A percentile compares a stretch with the other conserved stretches of the same genome.
Conservation (phyloP, 2,329 filamentous ascomycete species). For the Phaeosphaeriaceae sp. region DNA sequence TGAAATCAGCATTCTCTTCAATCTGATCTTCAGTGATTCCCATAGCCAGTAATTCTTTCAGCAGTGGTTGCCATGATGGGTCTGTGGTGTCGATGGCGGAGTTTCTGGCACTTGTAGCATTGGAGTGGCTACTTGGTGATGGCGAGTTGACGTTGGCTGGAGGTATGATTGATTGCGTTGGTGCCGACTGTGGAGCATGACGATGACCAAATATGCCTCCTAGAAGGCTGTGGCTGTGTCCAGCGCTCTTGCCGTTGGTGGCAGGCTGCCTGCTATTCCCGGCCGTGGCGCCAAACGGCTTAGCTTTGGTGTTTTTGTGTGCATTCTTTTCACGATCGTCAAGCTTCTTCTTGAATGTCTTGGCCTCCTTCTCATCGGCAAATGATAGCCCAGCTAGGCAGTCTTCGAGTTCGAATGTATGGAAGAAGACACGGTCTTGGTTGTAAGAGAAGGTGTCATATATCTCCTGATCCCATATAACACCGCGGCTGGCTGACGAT, state of each 20-base stretch:
- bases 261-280: constrained; percentile 27
- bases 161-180: constrained; percentile 58
- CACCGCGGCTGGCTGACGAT: constrained; percentile 57
- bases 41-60: constrained; percentile 68
- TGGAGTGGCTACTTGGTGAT: constrained; percentile 42
- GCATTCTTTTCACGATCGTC: constrained; percentile 95
- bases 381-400: constrained; percentile 91
- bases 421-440: constrained; percentile 96
- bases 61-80: constrained; percentile 65
- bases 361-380: constrained; percentile 95
- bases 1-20: constrained; percentile 70
- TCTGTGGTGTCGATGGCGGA: constrained; percentile 66
- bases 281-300: constrained; percentile 66
- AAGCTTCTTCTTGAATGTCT: constrained; percentile 97
- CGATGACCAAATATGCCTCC: constrained; percentile 60
- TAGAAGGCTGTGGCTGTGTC: constrained; percentile 56
- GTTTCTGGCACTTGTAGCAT: constrained; percentile 43
- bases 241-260: constrained; percentile 37
- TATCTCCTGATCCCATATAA: constrained; percentile 73
- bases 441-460: constrained; percentile 96
- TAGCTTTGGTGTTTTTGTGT: constrained; percentile 81
- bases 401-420: constrained; percentile 94
- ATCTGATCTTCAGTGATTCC: constrained; percentile 73
- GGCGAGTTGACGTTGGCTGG: constrained; percentile 49
- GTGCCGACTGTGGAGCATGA: constrained; percentile 51